A percentile compares a stretch with the other conserved stretches of the same genome.
Evolutionary conservation across 169 alveolate species (phyloP).

Genomic region (Cyclospora cayetanensis): DNA sequence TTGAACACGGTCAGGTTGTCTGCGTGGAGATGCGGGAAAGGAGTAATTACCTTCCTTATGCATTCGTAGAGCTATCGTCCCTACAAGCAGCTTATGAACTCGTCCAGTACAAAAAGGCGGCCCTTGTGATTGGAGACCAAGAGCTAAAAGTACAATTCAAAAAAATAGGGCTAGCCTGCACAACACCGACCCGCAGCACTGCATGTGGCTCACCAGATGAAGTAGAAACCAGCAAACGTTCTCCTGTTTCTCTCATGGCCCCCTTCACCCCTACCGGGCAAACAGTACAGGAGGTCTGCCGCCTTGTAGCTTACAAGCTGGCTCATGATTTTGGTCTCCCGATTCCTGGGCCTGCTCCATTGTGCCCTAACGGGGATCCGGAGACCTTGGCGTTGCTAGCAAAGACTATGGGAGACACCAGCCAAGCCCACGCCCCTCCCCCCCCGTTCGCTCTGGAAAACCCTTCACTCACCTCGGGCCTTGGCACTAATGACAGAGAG

Average conservation of each 20-base stretch:
- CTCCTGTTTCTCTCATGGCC: conserved; percentile 39
- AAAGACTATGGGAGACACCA: neutral
- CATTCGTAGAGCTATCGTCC: conserved; percentile 68
- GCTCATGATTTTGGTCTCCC: conserved; percentile 52
- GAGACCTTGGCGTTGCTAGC: neutral
- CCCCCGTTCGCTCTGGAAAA: too few relatives aligned
- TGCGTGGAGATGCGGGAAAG: conserved; percentile 69
- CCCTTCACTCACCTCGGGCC: too few relatives aligned
- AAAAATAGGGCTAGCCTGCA: conserved; percentile 64
- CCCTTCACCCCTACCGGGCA: conserved; percentile 65
- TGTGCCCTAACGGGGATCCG: neutral
- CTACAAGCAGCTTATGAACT: conserved; percentile 70
- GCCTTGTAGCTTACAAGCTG: conserved; percentile 57
- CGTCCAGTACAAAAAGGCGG: conserved; percentile 67
- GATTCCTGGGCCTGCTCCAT: conserved; percentile 8
- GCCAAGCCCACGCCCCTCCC: neutral
- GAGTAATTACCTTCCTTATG: conserved; percentile 62
- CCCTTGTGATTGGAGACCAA: conserved; percentile 65
- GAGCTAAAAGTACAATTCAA: conserved; percentile 70
- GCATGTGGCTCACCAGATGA: neutral
- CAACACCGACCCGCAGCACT: neutral
- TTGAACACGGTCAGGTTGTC: conserved; percentile 65
- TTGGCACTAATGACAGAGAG: neutral
- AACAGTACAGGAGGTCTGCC: conserved; percentile 56
- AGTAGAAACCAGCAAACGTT: neutral